Evolutionary conservation across 2,329 filamentous ascomycete species (phyloP).

Genomic region (Rugonectria rugulosa): DNA sequence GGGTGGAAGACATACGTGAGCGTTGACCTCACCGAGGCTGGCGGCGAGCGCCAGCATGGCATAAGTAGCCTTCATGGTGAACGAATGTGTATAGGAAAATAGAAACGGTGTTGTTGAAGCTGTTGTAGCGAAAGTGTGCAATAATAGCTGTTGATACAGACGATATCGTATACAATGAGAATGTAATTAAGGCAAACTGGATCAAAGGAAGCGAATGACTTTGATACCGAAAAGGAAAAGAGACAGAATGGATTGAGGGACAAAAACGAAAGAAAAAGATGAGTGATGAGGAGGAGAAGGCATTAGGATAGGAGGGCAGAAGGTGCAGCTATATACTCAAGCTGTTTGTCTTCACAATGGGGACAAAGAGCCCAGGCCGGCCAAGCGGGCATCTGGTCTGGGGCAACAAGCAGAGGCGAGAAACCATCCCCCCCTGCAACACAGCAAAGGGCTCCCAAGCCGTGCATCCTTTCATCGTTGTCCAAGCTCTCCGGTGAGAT

Average conservation of each 20-base stretch:
- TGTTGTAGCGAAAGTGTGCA: slow-evolving; percentile 31
- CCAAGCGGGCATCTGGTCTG: slow-evolving; percentile 31
- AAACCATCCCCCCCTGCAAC: slow-evolving; percentile 19
- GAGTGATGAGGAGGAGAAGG: slow-evolving; percentile 34
- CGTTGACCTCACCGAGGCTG: slow-evolving; percentile 57
- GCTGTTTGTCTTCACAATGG: slow-evolving; percentile 12
- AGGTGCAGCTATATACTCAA: slow-evolving; percentile 41
- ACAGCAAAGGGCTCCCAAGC: slow-evolving; percentile 22
- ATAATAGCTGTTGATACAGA: no score
- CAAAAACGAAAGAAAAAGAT: slow-evolving; percentile 37
- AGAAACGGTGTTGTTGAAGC: slow-evolving; percentile 25
- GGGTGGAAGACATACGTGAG: slow-evolving; percentile 48
- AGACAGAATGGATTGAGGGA: slow-evolving; percentile 28
- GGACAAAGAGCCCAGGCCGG: slow-evolving; percentile 25
- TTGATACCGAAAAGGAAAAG: slow-evolving; percentile 47
- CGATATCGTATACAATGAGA: slow-evolving; percentile 32
- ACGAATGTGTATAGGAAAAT: slow-evolving; percentile 22
- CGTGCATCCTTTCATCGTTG: slow-evolving; percentile 28
- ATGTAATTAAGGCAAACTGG: slow-evolving; percentile 40
- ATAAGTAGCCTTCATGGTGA: slow-evolving; percentile 60
- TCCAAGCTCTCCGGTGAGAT: slow-evolving; percentile 37
- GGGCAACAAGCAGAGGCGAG: slow-evolving; percentile 20
- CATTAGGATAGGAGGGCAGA: slow-evolving; percentile 30
- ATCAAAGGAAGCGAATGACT: slow-evolving; percentile 66
- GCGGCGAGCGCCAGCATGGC: slow-evolving; percentile 60